Percentiles rank a stretch among this genome's conserved stretches.
phyloP scores from a whole-genome alignment of 768 basidiomycete genomes.

The Suillus subaureus region DNA sequence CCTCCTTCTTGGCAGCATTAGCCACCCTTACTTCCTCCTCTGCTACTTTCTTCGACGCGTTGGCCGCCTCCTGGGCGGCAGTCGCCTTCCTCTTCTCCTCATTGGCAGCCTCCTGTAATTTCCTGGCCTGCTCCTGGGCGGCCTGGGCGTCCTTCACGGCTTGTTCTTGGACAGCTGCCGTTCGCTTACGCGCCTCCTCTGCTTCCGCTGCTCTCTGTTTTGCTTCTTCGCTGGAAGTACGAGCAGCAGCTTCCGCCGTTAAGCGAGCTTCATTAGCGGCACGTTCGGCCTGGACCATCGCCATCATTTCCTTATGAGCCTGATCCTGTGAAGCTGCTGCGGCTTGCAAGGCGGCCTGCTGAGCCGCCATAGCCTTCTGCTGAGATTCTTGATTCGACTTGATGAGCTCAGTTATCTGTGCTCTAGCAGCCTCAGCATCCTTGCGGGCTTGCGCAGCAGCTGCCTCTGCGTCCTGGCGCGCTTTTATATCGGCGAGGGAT shows the following conservation, averaged over 20 bases:
- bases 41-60: constrained; percentile 15
- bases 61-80: constrained; percentile 17
- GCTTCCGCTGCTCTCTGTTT: constrained; percentile 5
- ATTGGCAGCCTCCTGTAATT: constrained; percentile 17
- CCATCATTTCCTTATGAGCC: constrained; percentile 6
- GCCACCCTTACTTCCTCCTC: constrained; percentile 18
- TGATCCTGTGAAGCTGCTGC: constrained; percentile 2
- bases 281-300: constrained; percentile 5
- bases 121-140: constrained; percentile 15
- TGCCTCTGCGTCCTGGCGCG: constrained; percentile 5
- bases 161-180: constrained; percentile 11
- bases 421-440: constrained; percentile 9
- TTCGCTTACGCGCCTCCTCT: constrained; percentile 15
- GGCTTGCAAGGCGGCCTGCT: not conserved
- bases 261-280: constrained; percentile 6
- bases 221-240: not conserved
- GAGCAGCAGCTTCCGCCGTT: constrained; percentile 11
- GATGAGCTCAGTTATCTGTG: not conserved
- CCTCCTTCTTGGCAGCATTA: not conserved
- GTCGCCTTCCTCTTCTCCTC: constrained; percentile 24
- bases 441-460: constrained; percentile 5
- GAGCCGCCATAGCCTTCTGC: not conserved
- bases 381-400: constrained; percentile 2
- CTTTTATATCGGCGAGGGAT: not conserved
- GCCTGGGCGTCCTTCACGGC: constrained; percentile 11